Evolutionary conservation across 768 basidiomycete species (phyloP).

Genomic region (Phanerodontia chrysosporium): DNA sequence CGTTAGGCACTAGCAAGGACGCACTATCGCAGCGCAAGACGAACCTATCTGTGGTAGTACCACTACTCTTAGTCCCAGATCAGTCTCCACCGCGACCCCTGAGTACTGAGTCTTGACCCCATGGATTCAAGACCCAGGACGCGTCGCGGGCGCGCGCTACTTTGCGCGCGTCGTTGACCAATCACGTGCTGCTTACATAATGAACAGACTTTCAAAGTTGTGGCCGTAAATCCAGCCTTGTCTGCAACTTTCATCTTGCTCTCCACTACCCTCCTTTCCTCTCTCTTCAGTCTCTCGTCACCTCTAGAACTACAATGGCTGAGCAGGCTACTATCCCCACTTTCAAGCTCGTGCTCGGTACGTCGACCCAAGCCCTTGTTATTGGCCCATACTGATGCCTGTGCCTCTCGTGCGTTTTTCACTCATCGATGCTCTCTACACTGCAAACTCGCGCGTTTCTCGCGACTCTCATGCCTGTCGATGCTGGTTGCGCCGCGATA

Average conservation of each 20-base stretch:
- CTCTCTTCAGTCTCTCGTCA: constrained; percentile 33
- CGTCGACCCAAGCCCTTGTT: constrained; percentile 28
- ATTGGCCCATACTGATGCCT: constrained; percentile 12
- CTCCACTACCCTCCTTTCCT: constrained; percentile 36
- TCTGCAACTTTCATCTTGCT: constrained; percentile 14
- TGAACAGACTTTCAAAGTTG: constrained; percentile 10
- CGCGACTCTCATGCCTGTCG: constrained; percentile 14
- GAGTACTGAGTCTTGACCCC: too few species aligned
- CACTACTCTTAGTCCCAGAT: too few species aligned
- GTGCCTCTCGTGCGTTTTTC: constrained; percentile 18
- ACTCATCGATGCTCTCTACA: constrained; percentile 48
- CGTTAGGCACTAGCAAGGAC: too few species aligned
- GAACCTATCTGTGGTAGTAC: too few species aligned
- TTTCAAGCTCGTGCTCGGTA: constrained; percentile 98
- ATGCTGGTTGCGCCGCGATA: constrained; percentile 17
- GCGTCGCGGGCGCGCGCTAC: constrained; percentile 1
- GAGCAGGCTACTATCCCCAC: constrained; percentile 57
- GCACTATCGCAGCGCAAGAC: too few species aligned
- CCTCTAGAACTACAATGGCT: constrained; percentile 39
- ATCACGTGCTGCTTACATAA: constrained; percentile 14
- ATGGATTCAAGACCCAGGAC: too few species aligned
- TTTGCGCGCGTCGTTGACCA: background rate
- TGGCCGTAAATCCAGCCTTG: constrained; percentile 8
- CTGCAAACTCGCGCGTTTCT: constrained; percentile 9
- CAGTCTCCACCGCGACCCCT: too few species aligned